Evolutionary conservation across 2,329 filamentous ascomycete genomes (phyloP), one percentile per base, ranked within the genome.

Genomic region (Trichoderma brevicompactum): DNA sequence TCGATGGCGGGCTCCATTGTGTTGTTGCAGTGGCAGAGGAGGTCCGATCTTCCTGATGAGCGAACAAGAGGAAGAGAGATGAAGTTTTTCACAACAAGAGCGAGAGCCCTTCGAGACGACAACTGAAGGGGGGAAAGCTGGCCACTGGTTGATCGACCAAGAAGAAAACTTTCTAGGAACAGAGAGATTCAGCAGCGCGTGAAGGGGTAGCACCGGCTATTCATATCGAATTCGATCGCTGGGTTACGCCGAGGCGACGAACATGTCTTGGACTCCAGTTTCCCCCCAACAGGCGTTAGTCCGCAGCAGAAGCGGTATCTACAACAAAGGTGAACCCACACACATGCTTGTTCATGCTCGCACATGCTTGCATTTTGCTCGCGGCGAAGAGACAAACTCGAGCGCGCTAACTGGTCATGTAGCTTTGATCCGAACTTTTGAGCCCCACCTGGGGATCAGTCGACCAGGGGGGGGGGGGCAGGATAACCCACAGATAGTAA

Each of bases 1-100:
- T 69, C 69, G 19, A 68, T 38, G 41, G 66, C 44, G 28, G 40
- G 55, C 54, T 59, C 68, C 62, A 65, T 65, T 10, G 28, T 48
- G 46, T 10, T 36, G 32, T 1, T 17, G 19, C 9, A n/a, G n/a
- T n/a, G 34, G 32, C 1, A 19, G 19, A 8, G 17, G 58, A 36
- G 23, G 32, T 23, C 23, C 15, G 10, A 17, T 12, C 56, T 60
- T 60, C 17, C 17, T 28, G 10, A 17, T 40, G n/a, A 59, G n/a
- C 9, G 38, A 19, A 19, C 38, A 53, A 44, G 38, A 53, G 49
- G 34, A 61, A 17, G 58, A 40, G n/a, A 44, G 10, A n/a, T 15
- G 23, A 15, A 19, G 46, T 54, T 40, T 32, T n/a, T 40, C 38
- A 38, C 41, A 48, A 38, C 41, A 19, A 15, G 38, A 12, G 13